Conservation (phyloP, 202 grass and related monocot genomes). For the Panicum virgatum region DNA sequence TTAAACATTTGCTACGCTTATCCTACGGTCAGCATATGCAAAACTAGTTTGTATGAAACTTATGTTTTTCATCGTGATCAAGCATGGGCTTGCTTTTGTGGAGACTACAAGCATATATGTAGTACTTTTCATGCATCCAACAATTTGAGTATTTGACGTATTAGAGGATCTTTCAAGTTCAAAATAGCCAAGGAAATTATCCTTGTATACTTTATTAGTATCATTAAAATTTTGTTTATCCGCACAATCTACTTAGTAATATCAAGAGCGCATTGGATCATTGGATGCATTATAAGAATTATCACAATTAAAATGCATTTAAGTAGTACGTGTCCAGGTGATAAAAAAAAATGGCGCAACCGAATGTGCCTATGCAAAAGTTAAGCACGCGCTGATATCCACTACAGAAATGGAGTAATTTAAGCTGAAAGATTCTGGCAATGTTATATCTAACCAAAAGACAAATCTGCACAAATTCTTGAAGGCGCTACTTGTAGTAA, state of each 20-base stretch:
- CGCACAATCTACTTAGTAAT: not conserved
- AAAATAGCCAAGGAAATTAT: not conserved
- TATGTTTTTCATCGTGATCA: not conserved
- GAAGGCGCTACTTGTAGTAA: constrained; percentile 35
- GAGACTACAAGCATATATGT: not conserved
- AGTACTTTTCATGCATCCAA: not conserved
- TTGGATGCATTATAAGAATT: not conserved
- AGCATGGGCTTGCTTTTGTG: not conserved
- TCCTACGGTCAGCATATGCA: not conserved
- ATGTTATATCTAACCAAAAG: constrained; percentile 36
- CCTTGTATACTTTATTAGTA: not conserved
- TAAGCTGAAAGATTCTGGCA: constrained; percentile 34
- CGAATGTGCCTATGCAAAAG: constrained; percentile 38
- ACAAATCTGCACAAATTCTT: constrained; percentile 38
- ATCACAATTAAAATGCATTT: not conserved
- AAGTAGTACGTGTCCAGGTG: not conserved
- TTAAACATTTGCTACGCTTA: not conserved
- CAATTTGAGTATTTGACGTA: not conserved
- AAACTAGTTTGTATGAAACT: not conserved
- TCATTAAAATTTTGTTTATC: not conserved
- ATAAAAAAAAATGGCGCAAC: constrained; percentile 12
- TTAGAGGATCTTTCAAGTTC: not conserved
- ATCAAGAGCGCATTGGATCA: not conserved
- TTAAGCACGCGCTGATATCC: constrained; percentile 23
- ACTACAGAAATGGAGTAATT: constrained; percentile 34